A percentile compares a stretch with the other conserved stretches of the same genome.
Evolutionary conservation across 768 basidiomycete genomes (phyloP).

Genomic region (Tubosaeta sp.): DNA sequence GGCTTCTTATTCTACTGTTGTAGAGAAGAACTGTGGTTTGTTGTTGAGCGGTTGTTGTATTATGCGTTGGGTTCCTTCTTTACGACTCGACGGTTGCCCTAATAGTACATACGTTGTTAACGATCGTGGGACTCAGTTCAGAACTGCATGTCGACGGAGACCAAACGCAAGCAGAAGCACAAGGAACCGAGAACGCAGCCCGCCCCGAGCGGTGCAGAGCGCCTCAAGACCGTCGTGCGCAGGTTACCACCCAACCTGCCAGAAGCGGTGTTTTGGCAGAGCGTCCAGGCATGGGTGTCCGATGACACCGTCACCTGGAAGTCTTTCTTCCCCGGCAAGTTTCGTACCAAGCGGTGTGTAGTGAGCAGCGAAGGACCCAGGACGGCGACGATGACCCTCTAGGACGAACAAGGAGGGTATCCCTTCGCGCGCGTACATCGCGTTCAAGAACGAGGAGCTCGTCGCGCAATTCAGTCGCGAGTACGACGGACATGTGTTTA

Average conservation of each 20-base stretch:
- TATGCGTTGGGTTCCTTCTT: constrained; percentile 3
- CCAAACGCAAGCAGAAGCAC: constrained; percentile 27
- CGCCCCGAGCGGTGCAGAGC: constrained; percentile 39
- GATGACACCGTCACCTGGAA: constrained; percentile 71
- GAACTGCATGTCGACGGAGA: constrained; percentile 3
- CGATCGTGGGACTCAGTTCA: not conserved
- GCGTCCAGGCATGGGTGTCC: constrained; percentile 78
- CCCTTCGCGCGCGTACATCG: constrained; percentile 86
- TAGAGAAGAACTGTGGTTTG: constrained; percentile 5
- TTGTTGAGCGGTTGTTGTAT: constrained; percentile 19
- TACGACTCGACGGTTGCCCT: not conserved
- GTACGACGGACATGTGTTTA: constrained; percentile 89
- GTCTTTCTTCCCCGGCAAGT: constrained; percentile 61
- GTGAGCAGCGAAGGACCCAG: too few relatives aligned
- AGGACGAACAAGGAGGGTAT: constrained; percentile 83
- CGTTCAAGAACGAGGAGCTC: constrained; percentile 73
- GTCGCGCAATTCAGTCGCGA: constrained; percentile 72
- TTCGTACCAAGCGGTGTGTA: constrained; percentile 57
- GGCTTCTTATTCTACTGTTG: constrained; percentile 1
- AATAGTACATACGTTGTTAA: not conserved
- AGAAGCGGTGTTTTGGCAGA: constrained; percentile 91
- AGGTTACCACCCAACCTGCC: constrained; percentile 89
- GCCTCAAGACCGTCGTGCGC: constrained; percentile 84
- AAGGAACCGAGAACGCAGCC: constrained; percentile 33
- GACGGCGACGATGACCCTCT: not conserved